Conservation (phyloP, 2,329 filamentous ascomycete species). For the Fusarium albosuccineum region DNA sequence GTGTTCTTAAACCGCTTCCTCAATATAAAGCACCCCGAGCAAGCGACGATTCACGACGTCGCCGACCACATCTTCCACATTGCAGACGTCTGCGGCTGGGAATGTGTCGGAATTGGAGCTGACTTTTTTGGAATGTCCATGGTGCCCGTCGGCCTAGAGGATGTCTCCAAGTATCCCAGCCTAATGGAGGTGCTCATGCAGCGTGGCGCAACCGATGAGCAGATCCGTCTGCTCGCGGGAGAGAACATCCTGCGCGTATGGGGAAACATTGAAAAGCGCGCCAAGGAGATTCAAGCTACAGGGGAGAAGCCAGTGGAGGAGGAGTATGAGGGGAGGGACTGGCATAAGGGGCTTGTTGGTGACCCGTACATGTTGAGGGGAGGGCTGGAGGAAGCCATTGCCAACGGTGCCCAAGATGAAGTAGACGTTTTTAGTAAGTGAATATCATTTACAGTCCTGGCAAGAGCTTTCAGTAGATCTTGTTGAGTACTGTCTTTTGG, state of each 20-base stretch:
- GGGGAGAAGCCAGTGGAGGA: conserved; percentile 47
- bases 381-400: conserved; percentile 33
- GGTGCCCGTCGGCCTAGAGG: conserved; percentile 48
- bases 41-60: conserved; percentile 51
- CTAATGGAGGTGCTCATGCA: conserved; percentile 48
- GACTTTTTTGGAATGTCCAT: conserved; percentile 53
- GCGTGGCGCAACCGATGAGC: conserved; percentile 49
- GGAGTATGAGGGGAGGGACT: conserved; percentile 44
- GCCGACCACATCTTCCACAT: conserved; percentile 52
- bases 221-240: conserved; percentile 43
- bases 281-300: conserved; percentile 37
- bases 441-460: not conserved
- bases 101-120: conserved; percentile 54
- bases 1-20: conserved; percentile 54
- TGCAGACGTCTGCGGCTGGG: conserved; percentile 51
- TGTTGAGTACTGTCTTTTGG: too few species aligned
- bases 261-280: conserved; percentile 45
- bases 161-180: conserved; percentile 53
- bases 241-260: conserved; percentile 50
- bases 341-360: conserved; percentile 44
- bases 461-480: too few species aligned
- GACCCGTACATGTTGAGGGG: conserved; percentile 44
- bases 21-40: conserved; percentile 48
- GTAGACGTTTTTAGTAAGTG: conserved; percentile 15
- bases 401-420: conserved; percentile 20